Base-by-base conservation (phyloP, 352 stramenopile species). In the Phytophthora pistaciae region DNA sequence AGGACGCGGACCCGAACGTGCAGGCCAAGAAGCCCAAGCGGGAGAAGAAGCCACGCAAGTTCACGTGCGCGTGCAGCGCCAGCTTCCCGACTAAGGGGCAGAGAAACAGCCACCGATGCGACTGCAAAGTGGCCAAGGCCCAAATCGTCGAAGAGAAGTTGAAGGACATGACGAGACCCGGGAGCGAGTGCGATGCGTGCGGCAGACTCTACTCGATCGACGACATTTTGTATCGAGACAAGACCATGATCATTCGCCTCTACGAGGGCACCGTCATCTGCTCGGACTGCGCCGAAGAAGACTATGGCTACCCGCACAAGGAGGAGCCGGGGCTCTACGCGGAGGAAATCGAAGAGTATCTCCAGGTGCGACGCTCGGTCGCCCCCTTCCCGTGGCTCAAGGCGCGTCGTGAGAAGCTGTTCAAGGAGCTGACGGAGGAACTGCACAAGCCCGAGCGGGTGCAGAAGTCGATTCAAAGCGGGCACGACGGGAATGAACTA, bases 311-410 rank as follows among this genome's bases (percentile, higher is more conserved):
- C 13, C 18, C 42, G 42, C 42, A 10, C 14, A n/a, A 49, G 42
- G 16, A 49, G 42, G 42, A 49, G 6, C 42, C 13, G 13, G 44
- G 9, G 44, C 8, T 52, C n/a, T 52, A 27, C 18, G 6, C 18
- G n/a, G 44, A 52, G 8, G 44, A 52, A 14, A 52, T 52, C 44
- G 44, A 52, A n/a, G 44, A 52, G n/a, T 52, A 52, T 52, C n/a
- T 52, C 7, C 18, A 27, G 44, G n/a, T 52, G 7, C 44, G 44
- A 27, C 44, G n/a, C n/a, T 25, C n/a, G 13, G 44, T 21, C 16
- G 18, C 36, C 36, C 36, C 36, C 10, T 44, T n/a, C 4, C 36
- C 36, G 36, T 44, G 36, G 36, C 36, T 49, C 42, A 21, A 49
- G 13, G 6, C 14, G 42, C 42, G 18, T 9, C 42, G 14, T 10